These are phyloP conservation scores for Limonium bicolor DNA, from an alignment of 148 eudicot species.

Conservation along the genomic window DNA sequence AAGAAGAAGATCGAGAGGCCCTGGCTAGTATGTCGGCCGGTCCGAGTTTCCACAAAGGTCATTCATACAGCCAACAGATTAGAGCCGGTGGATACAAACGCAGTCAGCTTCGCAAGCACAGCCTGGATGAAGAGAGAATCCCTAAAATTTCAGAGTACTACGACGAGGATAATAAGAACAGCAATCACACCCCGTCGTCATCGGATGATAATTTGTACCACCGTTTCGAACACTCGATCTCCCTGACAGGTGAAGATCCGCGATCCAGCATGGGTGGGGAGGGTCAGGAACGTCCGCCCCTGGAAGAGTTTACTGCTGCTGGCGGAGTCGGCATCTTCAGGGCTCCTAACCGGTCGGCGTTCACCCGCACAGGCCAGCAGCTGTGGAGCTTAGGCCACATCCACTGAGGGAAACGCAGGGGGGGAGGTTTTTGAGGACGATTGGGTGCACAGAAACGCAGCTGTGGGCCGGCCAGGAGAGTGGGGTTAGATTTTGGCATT, in stretches of 20 bases:
- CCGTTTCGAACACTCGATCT: too few species aligned
- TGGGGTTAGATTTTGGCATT: slow-evolving; percentile 78
- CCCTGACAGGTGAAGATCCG: too few species aligned
- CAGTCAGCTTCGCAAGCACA: slow-evolving; percentile 42
- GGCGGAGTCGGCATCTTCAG: slow-evolving; percentile 51
- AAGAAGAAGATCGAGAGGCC: slow-evolving; percentile 39
- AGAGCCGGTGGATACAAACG: slow-evolving; percentile 19
- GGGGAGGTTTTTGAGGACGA: slow-evolving; percentile 65
- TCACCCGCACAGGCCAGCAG: slow-evolving; percentile 68
- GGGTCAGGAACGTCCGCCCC: not conserved
- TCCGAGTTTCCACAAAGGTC: slow-evolving; percentile 29
- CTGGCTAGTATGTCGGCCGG: slow-evolving; percentile 12
- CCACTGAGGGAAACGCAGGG: slow-evolving; percentile 90
- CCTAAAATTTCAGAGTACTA: slow-evolving; percentile 9
- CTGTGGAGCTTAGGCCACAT: slow-evolving; percentile 83
- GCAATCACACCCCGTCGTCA: too few species aligned
- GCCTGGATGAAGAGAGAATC: slow-evolving; percentile 51
- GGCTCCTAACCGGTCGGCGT: slow-evolving; percentile 64
- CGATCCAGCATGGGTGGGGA: not conserved
- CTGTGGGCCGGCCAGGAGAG: slow-evolving; percentile 93
- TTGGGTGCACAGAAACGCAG: slow-evolving; percentile 69
- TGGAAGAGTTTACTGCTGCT: slow-evolving; percentile 49
- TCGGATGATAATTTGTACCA: not conserved
- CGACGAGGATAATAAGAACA: too few species aligned
- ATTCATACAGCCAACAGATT: slow-evolving; percentile 44